Conservation (phyloP, 1,284 basidiomycete species). For the Fomitopsis schrenkii region DNA sequence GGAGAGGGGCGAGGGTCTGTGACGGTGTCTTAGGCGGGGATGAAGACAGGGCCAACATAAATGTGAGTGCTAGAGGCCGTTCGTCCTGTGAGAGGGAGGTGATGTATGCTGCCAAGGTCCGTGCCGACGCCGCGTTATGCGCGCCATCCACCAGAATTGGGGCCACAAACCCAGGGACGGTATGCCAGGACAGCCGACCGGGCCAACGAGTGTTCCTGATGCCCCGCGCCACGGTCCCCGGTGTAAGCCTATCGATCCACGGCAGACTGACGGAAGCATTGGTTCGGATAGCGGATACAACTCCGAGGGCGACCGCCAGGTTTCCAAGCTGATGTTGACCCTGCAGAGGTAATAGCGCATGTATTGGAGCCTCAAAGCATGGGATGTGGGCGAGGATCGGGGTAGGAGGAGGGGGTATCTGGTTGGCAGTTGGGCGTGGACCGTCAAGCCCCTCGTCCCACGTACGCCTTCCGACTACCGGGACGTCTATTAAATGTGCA, state of each 20-base stretch:
- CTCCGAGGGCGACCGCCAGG: slow-evolving; percentile 63
- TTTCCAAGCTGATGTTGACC: slow-evolving; percentile 86
- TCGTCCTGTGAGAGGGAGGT: slow-evolving; percentile 9
- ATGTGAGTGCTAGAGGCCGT: slow-evolving; percentile 45
- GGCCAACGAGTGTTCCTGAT: slow-evolving; percentile 68
- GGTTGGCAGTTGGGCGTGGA: slow-evolving; percentile 26
- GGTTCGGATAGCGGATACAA: slow-evolving; percentile 60
- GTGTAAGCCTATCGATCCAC: slow-evolving; percentile 37
- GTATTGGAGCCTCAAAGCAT: slow-evolving; percentile 38
- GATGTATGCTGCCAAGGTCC: slow-evolving; percentile 10
- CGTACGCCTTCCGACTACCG: slow-evolving; percentile 26
- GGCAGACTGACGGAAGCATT: slow-evolving; percentile 32
- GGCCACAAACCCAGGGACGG: slow-evolving; percentile 24
- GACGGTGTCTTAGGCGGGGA: slow-evolving; percentile 77
- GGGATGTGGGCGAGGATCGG: slow-evolving; percentile 39
- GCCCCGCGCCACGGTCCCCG: slow-evolving; percentile 50
- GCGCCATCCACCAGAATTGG: slow-evolving; percentile 87
- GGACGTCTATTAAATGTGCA: slow-evolving; percentile 36
- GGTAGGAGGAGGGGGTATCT: slow-evolving; percentile 35
- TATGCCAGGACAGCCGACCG: slow-evolving; percentile 78
- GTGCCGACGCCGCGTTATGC: slow-evolving; percentile 87
- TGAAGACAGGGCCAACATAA: slow-evolving; percentile 74
- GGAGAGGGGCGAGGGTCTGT: slow-evolving; percentile 65
- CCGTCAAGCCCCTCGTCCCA: slow-evolving; percentile 37
- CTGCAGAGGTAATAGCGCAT: slow-evolving; percentile 55